Conservation (phyloP, 2,329 filamentous ascomycete genomes). For the Sporothrix pseudoabietina region DNA sequence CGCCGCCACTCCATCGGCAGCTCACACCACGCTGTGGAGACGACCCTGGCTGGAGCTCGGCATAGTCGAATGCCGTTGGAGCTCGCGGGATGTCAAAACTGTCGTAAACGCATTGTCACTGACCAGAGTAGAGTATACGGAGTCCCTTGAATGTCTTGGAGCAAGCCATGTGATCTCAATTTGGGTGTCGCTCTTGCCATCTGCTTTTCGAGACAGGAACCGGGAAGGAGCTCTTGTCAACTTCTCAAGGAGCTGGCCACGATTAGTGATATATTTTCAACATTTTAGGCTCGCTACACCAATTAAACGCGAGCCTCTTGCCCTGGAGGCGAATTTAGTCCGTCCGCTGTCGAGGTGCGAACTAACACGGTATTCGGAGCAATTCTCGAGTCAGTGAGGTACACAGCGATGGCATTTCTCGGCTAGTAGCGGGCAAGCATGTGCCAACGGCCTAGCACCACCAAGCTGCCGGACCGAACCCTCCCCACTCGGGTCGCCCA, state of each 20-base stretch:
- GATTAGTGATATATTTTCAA: background rate
- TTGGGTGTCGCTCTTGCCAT: background rate
- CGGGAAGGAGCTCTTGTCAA: background rate
- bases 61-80: background rate
- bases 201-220: background rate
- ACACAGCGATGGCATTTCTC: constrained; percentile 23
- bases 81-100: background rate
- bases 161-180: background rate
- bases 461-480: background rate
- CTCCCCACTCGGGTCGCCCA: constrained; percentile 13
- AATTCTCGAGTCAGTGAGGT: background rate
- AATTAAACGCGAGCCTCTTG: background rate
- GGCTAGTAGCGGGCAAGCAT: constrained; percentile 25
- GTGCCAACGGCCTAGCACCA: constrained; percentile 8
- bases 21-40: background rate
- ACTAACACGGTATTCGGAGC: background rate
- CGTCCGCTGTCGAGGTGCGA: background rate
- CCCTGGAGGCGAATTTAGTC: background rate
- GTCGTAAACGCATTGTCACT: no score
- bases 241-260: no score
- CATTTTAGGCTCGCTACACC: background rate
- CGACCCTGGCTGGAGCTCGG: background rate
- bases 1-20: background rate
- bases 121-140: background rate
- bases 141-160: background rate